Evolutionary conservation across 768 basidiomycete species (phyloP).

Genomic region (Lentinula sp.): DNA sequence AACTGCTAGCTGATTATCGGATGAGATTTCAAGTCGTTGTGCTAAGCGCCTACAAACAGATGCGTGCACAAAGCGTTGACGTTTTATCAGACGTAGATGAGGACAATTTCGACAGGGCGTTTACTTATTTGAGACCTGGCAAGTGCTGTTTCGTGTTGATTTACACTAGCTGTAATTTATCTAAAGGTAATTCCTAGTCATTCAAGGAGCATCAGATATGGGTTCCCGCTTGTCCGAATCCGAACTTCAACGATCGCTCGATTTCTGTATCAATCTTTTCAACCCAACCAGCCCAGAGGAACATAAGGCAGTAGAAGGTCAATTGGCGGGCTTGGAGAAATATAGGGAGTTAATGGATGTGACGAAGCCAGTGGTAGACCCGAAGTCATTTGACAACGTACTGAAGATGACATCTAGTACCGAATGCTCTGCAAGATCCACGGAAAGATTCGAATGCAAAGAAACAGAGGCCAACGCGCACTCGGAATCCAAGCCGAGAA

Average conservation of each 20-base stretch:
- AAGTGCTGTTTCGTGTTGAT: conserved; percentile 8
- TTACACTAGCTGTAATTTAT: background rate
- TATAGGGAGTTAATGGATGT: conserved; percentile 47
- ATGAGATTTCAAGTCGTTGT: conserved; percentile 62
- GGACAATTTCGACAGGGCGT: conserved; percentile 66
- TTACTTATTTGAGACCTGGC: conserved; percentile 59
- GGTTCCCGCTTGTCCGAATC: conserved; percentile 63
- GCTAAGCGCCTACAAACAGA: conserved; percentile 70
- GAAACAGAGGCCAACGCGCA: conserved; percentile 13
- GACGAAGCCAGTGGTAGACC: conserved; percentile 39
- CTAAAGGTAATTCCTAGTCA: conserved; percentile 37
- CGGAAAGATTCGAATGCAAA: conserved; percentile 3
- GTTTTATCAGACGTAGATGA: conserved; percentile 61
- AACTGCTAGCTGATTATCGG: background rate
- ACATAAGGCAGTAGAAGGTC: conserved; percentile 34
- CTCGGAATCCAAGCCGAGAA: conserved; percentile 24
- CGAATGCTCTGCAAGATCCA: background rate
- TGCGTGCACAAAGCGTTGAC: conserved; percentile 49
- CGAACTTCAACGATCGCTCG: conserved; percentile 70
- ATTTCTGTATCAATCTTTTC: conserved; percentile 74
- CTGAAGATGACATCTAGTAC: conserved; percentile 17
- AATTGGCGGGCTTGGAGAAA: conserved; percentile 6
- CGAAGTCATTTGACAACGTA: conserved; percentile 31
- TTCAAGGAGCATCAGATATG: conserved; percentile 77
- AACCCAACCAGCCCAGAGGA: conserved; percentile 61